Percentiles rank a stretch among this genome's conserved stretches.
Conservation (phyloP, 2,329 filamentous ascomycete species). For the Trichophyton schoenleinii region DNA sequence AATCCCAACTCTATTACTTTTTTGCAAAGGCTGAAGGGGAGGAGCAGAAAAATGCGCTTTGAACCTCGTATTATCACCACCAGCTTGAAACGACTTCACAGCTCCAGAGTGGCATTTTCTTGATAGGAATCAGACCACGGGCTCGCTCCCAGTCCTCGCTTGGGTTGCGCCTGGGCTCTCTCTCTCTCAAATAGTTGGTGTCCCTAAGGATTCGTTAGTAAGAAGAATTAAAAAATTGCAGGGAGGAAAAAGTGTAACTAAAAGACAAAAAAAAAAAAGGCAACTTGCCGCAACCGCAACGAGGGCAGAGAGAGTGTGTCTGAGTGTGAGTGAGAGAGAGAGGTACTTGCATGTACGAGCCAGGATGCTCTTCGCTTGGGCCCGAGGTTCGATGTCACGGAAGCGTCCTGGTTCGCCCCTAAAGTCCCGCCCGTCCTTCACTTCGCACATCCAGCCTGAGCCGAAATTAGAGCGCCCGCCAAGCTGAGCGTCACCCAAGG, state of each 20-base stretch:
- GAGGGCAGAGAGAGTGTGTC: not conserved
- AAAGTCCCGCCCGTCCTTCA: not conserved
- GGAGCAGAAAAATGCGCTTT: not conserved
- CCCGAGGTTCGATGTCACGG: slow-evolving; percentile 3
- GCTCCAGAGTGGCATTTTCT: not conserved
- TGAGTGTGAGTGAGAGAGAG: not conserved
- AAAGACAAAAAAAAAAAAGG: not conserved
- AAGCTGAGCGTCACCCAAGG: not conserved
- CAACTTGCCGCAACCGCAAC: not conserved
- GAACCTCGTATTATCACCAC: slow-evolving; percentile 1
- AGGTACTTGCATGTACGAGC: not conserved
- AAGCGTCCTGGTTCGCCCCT: slow-evolving; percentile 2
- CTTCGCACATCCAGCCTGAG: not conserved
- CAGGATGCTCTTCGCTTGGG: slow-evolving; percentile 1
- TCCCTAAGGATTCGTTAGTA: not conserved
- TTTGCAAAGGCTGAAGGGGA: slow-evolving; percentile 2
- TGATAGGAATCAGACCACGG: not conserved
- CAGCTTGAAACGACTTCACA: not conserved
- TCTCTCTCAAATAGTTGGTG: too few relatives aligned
- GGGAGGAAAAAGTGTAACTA: not conserved
- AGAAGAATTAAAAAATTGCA: not conserved
- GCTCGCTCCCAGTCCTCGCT: slow-evolving; percentile 2
- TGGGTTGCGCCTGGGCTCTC: not conserved
- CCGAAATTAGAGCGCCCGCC: slow-evolving; percentile 4
- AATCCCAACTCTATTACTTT: slow-evolving; percentile 3